Base-by-base conservation (phyloP, 2,329 filamentous ascomycete genomes). In the Alternaria viburni region DNA sequence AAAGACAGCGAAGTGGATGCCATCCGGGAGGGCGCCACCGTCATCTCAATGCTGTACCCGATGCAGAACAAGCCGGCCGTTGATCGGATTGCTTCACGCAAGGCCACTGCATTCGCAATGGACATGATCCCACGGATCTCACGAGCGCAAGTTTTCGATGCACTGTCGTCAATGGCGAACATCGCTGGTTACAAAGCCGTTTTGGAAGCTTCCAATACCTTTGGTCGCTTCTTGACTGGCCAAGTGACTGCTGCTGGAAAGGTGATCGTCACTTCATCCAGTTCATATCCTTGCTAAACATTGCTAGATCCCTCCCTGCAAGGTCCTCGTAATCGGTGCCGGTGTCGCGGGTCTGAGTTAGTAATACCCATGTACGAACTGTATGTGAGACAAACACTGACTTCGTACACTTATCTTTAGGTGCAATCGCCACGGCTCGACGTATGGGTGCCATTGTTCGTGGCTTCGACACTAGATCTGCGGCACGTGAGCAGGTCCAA, bases 151-250 rank as follows among this genome's bases (percentile, higher is more conserved):
- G 89, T 92, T 0, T 97, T 96, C 72, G 93, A 97, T 80, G 93
- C 93, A 1, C 84, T 97, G 59, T 93, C 92, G 78, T 96, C 92
- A 10, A 97, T 97, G 93, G 93, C 93, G 64, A 97, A 97, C 72
- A 97, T 97, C 81, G 92, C 93, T 21, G 93, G 93, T 0, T 97
- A 97, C 82, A 97, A 96, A 80, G 93, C 93, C 44, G 92, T 97
- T 1, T 83, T 97, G 46, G 93, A 97, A 79, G 93, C 93, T 1
- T 94, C 92, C 13, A 97, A 97, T 79, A 89, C 91, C 67, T 97
- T 96, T 79, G 93, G 93, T 56, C 89, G 93, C 49, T 97, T 96
- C 75, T 81, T 97, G 69, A 96, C 93, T 12, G 93, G 93, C 26
- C 93, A 97, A 78, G 92, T 94, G 15, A 97, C 93, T 5, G 93